Conservation (phyloP, 495 filamentous ascomycete species). For the Staphylotrichum longicolle region DNA sequence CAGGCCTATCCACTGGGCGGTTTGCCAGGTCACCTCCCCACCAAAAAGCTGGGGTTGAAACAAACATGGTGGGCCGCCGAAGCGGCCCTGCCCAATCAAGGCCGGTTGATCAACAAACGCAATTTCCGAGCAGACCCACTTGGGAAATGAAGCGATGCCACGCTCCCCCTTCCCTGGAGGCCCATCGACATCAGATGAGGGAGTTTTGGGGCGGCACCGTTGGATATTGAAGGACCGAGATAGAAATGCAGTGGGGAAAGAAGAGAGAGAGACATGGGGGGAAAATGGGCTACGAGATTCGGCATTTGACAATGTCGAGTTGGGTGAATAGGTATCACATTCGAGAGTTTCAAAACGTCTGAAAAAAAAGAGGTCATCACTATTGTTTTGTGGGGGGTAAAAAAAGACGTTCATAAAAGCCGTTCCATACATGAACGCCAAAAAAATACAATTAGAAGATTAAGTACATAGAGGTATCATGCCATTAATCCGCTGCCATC, state of each 20-base stretch:
- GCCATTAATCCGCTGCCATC: constrained; percentile 21
- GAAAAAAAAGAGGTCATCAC: background rate
- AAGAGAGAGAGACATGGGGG: too few species aligned
- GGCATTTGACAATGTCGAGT: too few species aligned
- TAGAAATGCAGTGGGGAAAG: too few species aligned
- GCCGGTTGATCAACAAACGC: background rate
- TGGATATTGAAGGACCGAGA: background rate
- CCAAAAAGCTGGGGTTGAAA: constrained; percentile 18
- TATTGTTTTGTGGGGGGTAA: constrained; percentile 5
- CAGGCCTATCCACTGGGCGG: too few species aligned
- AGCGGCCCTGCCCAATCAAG: constrained; percentile 3
- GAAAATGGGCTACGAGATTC: too few species aligned
- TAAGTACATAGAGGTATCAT: constrained; percentile 45
- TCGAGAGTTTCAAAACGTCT: too few species aligned
- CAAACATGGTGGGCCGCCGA: constrained; percentile 2
- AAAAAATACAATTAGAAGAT: constrained; percentile 47
- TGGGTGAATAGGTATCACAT: too few species aligned
- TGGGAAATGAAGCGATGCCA: constrained; percentile 9
- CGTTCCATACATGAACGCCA: constrained; percentile 26
- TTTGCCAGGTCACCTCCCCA: background rate
- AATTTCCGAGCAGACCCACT: constrained; percentile 19
- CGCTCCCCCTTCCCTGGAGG: background rate
- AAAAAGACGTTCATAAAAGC: constrained; percentile 28
- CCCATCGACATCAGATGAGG: background rate
- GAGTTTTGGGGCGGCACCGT: background rate